Percentiles rank a stretch among this genome's conserved stretches.
Evolutionary conservation across 1,284 basidiomycete genomes (phyloP).

Genomic region (Chiua sp.): DNA sequence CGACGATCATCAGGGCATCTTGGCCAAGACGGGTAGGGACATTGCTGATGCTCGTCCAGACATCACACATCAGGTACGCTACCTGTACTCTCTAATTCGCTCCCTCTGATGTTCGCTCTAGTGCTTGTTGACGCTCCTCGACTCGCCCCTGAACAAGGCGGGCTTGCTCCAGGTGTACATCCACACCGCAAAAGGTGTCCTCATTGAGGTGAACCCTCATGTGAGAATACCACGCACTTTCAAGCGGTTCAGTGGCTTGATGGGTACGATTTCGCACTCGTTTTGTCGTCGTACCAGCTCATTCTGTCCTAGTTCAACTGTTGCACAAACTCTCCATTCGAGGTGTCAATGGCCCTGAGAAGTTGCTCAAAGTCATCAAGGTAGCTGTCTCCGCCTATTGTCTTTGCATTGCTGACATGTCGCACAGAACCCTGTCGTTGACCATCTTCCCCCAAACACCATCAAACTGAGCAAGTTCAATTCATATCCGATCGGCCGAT

Average conservation of each 20-base stretch:
- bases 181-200: conserved; percentile 94
- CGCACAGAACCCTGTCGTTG: conserved; percentile 88
- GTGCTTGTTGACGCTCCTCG: conserved; percentile 96
- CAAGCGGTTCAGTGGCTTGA: conserved; percentile 97
- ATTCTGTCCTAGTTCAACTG: conserved; percentile 81
- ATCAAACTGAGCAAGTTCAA: conserved; percentile 87
- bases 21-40: conserved; percentile 97
- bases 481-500: conserved; percentile 2
- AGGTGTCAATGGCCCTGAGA: conserved; percentile 96
- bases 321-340: conserved; percentile 96
- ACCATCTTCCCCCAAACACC: conserved; percentile 95
- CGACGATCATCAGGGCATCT: conserved; percentile 98
- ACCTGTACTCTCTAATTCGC: not conserved
- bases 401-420: conserved; percentile 8
- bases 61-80: conserved; percentile 94
- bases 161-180: conserved; percentile 98
- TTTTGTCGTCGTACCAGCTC: not conserved
- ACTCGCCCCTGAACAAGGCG: conserved; percentile 98
- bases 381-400: conserved; percentile 42
- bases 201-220: conserved; percentile 99
- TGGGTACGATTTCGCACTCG: conserved; percentile 71
- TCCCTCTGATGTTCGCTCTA: conserved; percentile 36
- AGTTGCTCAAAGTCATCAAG: conserved; percentile 96
- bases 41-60: conserved; percentile 98
- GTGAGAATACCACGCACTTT: conserved; percentile 98